Base-by-base conservation (phyloP, 768 basidiomycete species). In the Chlorophyllum brunneum region DNA sequence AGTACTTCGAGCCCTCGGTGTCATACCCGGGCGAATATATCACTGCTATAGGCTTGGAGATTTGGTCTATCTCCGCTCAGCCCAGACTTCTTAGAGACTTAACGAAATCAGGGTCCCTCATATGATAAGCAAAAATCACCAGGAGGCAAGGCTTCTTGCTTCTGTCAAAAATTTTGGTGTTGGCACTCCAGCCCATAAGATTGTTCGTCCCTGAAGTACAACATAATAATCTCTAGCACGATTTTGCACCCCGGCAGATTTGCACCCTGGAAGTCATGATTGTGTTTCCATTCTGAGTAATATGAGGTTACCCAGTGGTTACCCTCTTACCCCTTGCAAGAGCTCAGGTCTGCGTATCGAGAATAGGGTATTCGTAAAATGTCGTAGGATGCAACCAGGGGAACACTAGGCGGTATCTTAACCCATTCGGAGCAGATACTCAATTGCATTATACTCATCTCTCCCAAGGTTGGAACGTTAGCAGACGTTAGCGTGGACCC, bases 321-420 rank as follows among this genome's bases (percentile, higher is more conserved):
- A n/a, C n/a, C n/a, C n/a, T n/a, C n/a, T n/a, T n/a, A n/a, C n/a
- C n/a, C n/a, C n/a, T n/a, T n/a, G n/a, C n/a, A n/a, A n/a, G n/a
- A n/a, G n/a, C n/a, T n/a, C n/a, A n/a, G n/a, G n/a, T n/a, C n/a
- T n/a, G n/a, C n/a, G n/a, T n/a, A n/a, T n/a, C n/a, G n/a, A n/a
- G n/a, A n/a, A n/a, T n/a, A n/a, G n/a, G n/a, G n/a, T n/a, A n/a
- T n/a, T n/a, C n/a, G n/a, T n/a, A n/a, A n/a, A n/a, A n/a, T n/a
- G n/a, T n/a, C n/a, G n/a, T n/a, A n/a, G n/a, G n/a, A n/a, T 27
- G 18, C 29, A 39, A 23, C 48, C 48, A 41, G 38, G 38, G 30
- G 48, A 23, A 1, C 0, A 18, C 45, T 13, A 23, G 8, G 20
- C 33, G 45, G 45, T 15, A 4, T 36, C n/a, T 36, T 34, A 36